Base-by-base conservation (phyloP, 768 basidiomycete species). In the Trametopsis cervina region DNA sequence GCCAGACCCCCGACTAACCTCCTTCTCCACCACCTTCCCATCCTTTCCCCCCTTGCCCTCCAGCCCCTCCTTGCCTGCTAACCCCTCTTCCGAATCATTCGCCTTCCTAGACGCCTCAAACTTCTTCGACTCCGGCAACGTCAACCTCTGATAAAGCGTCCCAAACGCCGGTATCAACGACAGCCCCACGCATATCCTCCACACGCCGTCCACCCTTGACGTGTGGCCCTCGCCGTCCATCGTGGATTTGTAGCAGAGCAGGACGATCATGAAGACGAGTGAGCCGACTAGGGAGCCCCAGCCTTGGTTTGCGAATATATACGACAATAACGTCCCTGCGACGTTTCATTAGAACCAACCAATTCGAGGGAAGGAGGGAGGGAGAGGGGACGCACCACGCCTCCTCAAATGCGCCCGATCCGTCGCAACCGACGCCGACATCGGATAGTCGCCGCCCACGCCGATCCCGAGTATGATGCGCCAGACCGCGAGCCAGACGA, bases 361-460 rank as follows among this genome's bases (percentile, higher is more conserved):
- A n/a, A n/a, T n/a, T n/a, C n/a, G n/a, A n/a, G n/a, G n/a, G n/a
- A n/a, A n/a, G n/a, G n/a, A n/a, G n/a, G n/a, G n/a, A n/a, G n/a
- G n/a, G n/a, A n/a, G n/a, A n/a, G n/a, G n/a, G n/a, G n/a, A n/a
- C n/a, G n/a, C n/a, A 0, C 87, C 87, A 13, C 84, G 75, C 42
- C 84, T 79, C 29, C 77, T 70, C 33, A 87, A 59, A 52, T 75
- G 75, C 4, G 85, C 73, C 12, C 83, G 74, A 55, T 89, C 86
- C 4, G 76, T 77, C 10, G 82, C 77, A 49, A 87, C 69, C 9
- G 76, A 76, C 0, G 85, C 84, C 10, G 76, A 79, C 84, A 88
- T 83, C 1, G 85, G 84, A 58, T 87, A 87, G 61, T 88, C 88
- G 2, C 83, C 87, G 13, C 85, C 88, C 0, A 89, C 79, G 20